These are phyloP conservation scores for Russula vinacea DNA, from an alignment of 768 basidiomycete genomes.

Conservation along the genomic window DNA sequence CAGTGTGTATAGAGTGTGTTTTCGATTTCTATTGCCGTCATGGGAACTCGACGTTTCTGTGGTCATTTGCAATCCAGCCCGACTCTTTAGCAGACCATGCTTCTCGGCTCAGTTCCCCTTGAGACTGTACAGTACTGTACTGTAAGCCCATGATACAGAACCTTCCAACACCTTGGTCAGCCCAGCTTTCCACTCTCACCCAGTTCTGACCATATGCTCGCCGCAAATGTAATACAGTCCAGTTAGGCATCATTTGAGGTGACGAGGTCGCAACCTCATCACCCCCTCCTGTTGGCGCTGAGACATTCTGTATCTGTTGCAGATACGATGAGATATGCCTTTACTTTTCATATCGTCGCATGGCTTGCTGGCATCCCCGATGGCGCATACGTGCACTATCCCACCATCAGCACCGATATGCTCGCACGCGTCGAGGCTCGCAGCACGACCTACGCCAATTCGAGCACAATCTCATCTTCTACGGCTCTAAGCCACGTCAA, in stretches of 20 bases:
- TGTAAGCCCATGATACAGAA: neutral
- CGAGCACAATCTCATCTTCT: slow-evolving; percentile 53
- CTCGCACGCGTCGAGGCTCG: slow-evolving; percentile 69
- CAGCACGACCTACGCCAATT: slow-evolving; percentile 60
- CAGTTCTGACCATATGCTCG: neutral
- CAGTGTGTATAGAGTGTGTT: too few relatives aligned
- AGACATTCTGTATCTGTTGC: slow-evolving; percentile 7
- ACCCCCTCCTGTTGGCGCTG: too few relatives aligned
- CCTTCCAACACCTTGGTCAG: neutral
- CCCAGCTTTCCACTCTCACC: neutral
- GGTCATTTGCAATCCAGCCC: neutral
- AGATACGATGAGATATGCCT: slow-evolving; percentile 99
- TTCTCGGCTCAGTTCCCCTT: neutral
- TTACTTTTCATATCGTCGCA: slow-evolving; percentile 78
- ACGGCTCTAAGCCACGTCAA: slow-evolving; percentile 57
- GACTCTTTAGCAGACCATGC: slow-evolving; percentile 3
- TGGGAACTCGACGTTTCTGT: neutral
- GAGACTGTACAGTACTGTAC: neutral
- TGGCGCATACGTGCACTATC: slow-evolving; percentile 94
- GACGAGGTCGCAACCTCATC: too few relatives aligned
- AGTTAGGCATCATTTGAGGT: neutral
- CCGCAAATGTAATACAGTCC: neutral
- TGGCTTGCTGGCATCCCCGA: slow-evolving; percentile 64
- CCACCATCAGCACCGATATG: slow-evolving; percentile 95
- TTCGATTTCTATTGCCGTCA: neutral